Base-by-base conservation (phyloP, 352 stramenopile species). In the Blastocystis hominis region DNA sequence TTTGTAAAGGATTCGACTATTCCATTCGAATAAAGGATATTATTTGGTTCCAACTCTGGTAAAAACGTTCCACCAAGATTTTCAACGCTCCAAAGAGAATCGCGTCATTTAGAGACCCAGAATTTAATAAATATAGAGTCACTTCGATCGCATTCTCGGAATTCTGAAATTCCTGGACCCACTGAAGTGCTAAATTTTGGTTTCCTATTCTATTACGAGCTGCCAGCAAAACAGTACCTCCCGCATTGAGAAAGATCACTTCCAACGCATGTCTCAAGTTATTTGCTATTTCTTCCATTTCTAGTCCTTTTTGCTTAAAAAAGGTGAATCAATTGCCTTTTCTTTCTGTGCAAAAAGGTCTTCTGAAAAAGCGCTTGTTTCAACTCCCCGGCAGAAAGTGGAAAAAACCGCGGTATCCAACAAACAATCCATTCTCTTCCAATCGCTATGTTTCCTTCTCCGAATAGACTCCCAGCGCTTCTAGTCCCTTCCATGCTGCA, bases 131-230 rank as follows among this genome's bases (percentile, higher is more conserved):
- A 30, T 61, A 61, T 6, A 84, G 50, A 34, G 47, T 66, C 34
- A 40, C 72, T 68, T 84, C 53, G 36, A 84, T 84, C 7, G 72
- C 46, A n/a, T 64, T 24, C 13, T 42, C 30, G 9, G 72, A 84
- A 69, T 47, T 66, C 54, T 59, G 44, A 47, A 84, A 84, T 24
- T 84, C 46, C 20, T 84, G 72, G 46, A 84, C 62, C 72, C 72
- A 84, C 55, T 68, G 72, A 66, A 84, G 59, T n/a, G 72, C 72
- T 50, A 24, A 50, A 84, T 84, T 84, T 47, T 84, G 72, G 46
- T 84, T 61, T 55, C 72, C 72, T 84, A 54, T 34, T 15, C 4
- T 69, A 2, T 66, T 30, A 9, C 4, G 20, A 50, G 0, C 13
- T n/a, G 46, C 24, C n/a, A 20, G 24, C 24, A 24, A 50, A 66